Conservation (phyloP, 1,284 basidiomycete species). For the Ustanciosporium gigantosporum region DNA sequence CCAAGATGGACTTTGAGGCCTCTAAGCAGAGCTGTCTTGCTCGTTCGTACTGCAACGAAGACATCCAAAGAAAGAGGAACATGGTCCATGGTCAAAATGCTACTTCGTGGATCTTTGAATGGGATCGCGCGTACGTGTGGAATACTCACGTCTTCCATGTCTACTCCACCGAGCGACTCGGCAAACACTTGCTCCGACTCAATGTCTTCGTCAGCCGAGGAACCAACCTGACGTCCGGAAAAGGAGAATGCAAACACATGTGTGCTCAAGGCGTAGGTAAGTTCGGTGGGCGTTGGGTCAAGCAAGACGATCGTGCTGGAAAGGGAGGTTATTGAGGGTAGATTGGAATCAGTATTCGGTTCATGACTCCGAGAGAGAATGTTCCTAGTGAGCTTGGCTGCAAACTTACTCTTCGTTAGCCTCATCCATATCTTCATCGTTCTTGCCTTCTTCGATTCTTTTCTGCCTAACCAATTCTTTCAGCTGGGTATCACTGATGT, state of each 20-base stretch:
- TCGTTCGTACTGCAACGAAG: not conserved
- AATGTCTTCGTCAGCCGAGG: not conserved
- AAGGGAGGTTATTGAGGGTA: too few relatives aligned
- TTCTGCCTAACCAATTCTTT: conserved; percentile 26
- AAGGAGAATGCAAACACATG: conserved; percentile 53
- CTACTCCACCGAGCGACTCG: conserved; percentile 26
- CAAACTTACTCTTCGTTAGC: conserved; percentile 20
- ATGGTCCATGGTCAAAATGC: not conserved
- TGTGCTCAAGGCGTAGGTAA: conserved; percentile 43
- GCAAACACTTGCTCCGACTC: conserved; percentile 27
- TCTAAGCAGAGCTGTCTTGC: not conserved
- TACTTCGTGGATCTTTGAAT: too few relatives aligned
- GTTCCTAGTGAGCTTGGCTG: not conserved
- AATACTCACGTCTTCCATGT: conserved; percentile 14
- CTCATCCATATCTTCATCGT: conserved; percentile 3
- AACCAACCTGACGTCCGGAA: conserved; percentile 14
- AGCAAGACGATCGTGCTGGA: conserved; percentile 39
- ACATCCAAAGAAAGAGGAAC: too few relatives aligned
- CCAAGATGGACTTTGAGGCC: not conserved
- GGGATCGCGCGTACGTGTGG: not conserved
- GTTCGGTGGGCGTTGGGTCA: conserved; percentile 49
- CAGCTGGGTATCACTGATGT: conserved; percentile 17
- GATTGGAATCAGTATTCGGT: not conserved
- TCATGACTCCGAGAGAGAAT: too few relatives aligned
- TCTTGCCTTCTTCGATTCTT: not conserved